A percentile compares a stretch with the other conserved stretches of the same genome.
These are phyloP conservation scores for Torrubiellomyces zombiae DNA, from an alignment of 2,329 filamentous ascomycete species.

Conservation along the genomic window DNA sequence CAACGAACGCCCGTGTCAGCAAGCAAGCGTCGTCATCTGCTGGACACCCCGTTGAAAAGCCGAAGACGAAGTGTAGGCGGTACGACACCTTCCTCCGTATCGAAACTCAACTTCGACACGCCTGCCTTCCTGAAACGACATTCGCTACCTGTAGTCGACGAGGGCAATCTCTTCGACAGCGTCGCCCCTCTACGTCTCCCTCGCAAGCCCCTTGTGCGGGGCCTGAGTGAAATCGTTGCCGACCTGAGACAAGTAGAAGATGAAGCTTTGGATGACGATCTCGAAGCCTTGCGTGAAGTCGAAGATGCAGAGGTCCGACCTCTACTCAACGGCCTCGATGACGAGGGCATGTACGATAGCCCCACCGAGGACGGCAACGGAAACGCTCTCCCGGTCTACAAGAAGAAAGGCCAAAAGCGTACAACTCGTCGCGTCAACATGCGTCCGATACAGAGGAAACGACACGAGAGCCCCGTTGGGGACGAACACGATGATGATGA, in stretches of 20 bases:
- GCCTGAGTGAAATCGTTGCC: conserved; percentile 58
- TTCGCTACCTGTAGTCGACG: conserved; percentile 33
- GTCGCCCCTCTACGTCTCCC: conserved; percentile 35
- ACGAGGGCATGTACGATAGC: conserved; percentile 42
- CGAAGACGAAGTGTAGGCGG: conserved; percentile 20
- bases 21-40: conserved; percentile 45
- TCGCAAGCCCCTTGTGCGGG: conserved; percentile 46
- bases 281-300: conserved; percentile 56
- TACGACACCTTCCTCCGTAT: conserved; percentile 32
- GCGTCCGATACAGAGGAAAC: conserved; percentile 32
- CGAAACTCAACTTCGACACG: conserved; percentile 46
- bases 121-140: conserved; percentile 49
- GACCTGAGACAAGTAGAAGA: conserved; percentile 54
- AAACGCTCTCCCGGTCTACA: conserved; percentile 46
- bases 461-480: conserved; percentile 16
- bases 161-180: conserved; percentile 33
- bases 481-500: conserved; percentile 18
- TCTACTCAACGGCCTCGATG: conserved; percentile 45
- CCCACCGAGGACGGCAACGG: conserved; percentile 36
- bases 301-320: conserved; percentile 35
- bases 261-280: conserved; percentile 40
- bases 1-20: conserved; percentile 35
- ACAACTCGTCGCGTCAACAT: conserved; percentile 56
- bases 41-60: conserved; percentile 47
- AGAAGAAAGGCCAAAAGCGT: conserved; percentile 73